Evolutionary conservation across 1,284 basidiomycete genomes (phyloP).

Genomic region (Kalmanozyma brasiliensis): DNA sequence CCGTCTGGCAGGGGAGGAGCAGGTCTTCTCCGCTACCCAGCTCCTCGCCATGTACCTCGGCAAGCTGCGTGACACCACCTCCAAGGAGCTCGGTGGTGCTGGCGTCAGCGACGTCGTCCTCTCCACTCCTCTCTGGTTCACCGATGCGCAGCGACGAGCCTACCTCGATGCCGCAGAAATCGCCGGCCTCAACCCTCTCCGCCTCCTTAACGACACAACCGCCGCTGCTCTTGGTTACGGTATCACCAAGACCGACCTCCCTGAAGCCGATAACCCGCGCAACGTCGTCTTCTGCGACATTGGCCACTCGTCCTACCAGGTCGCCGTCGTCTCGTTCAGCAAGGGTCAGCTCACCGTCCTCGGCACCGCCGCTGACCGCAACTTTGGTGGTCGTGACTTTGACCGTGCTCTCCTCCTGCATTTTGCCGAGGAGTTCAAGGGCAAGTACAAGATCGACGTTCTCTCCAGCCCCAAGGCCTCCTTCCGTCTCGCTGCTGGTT

Average conservation of each 20-base stretch:
- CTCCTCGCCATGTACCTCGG: slow-evolving; percentile 67
- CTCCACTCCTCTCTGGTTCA: slow-evolving; percentile 67
- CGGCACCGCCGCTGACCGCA: slow-evolving; percentile 64
- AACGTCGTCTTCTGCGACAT: slow-evolving; percentile 67
- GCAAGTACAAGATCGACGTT: slow-evolving; percentile 68
- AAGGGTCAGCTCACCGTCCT: slow-evolving; percentile 67
- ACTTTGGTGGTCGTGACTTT: slow-evolving; percentile 68
- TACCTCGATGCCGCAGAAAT: slow-evolving; percentile 67
- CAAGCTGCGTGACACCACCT: slow-evolving; percentile 66
- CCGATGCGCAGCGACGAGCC: slow-evolving; percentile 65
- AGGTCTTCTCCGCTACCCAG: slow-evolving; percentile 66
- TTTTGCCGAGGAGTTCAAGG: slow-evolving; percentile 67
- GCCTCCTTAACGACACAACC: slow-evolving; percentile 67
- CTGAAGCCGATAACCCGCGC: slow-evolving; percentile 65
- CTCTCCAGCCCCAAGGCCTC: slow-evolving; percentile 66
- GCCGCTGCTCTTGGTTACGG: slow-evolving; percentile 66
- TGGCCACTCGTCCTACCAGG: slow-evolving; percentile 67
- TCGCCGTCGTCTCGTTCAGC: slow-evolving; percentile 66
- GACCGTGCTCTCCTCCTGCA: slow-evolving; percentile 66
- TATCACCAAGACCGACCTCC: slow-evolving; percentile 68
- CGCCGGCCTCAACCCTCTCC: slow-evolving; percentile 66
- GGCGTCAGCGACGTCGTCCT: slow-evolving; percentile 66
- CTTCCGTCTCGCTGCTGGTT: slow-evolving; percentile 66
- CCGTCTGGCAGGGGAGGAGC: slow-evolving; percentile 62
- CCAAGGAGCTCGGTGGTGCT: slow-evolving; percentile 61